Percentiles rank a stretch among this genome's conserved stretches.
Evolutionary conservation across 306 rosid genomes (phyloP).

Genomic region (Lithocarpus polystachyus): DNA sequence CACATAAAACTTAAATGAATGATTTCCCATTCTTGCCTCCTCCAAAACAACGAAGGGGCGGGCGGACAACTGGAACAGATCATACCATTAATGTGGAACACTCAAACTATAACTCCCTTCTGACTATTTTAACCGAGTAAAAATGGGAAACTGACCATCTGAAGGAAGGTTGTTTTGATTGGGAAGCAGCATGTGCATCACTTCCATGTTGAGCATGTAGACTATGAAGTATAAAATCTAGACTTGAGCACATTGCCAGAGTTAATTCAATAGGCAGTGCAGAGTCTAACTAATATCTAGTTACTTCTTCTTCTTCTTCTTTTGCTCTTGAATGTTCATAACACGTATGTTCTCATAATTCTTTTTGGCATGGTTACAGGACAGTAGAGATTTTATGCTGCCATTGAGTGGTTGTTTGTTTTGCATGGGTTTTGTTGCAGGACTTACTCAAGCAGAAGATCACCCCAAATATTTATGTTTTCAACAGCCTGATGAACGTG

Average conservation of each 20-base stretch:
- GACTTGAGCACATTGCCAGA: not conserved
- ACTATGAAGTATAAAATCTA: not conserved
- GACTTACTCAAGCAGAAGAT: conserved; percentile 76
- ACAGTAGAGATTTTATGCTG: not conserved
- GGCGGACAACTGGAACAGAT: no score
- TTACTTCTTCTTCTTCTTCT: not conserved
- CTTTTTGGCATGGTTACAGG: not conserved
- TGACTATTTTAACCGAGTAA: not conserved
- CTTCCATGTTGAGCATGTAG: not conserved
- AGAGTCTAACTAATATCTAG: not conserved
- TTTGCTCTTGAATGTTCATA: not conserved
- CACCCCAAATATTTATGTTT: conserved; percentile 76
- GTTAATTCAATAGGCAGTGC: not conserved
- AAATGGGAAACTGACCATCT: not conserved
- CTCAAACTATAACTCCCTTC: not conserved
- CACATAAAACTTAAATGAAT: not conserved
- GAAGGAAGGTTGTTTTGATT: not conserved
- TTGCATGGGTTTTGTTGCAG: conserved; percentile 45
- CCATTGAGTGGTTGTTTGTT: conserved; percentile 12
- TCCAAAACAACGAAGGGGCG: not conserved
- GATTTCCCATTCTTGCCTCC: not conserved
- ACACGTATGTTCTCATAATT: not conserved
- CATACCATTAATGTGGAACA: not conserved
- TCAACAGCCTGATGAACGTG: conserved; percentile 97
- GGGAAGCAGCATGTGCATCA: not conserved